Conservation (phyloP, 257 asterid species). For the Anisodus acutangulus region DNA sequence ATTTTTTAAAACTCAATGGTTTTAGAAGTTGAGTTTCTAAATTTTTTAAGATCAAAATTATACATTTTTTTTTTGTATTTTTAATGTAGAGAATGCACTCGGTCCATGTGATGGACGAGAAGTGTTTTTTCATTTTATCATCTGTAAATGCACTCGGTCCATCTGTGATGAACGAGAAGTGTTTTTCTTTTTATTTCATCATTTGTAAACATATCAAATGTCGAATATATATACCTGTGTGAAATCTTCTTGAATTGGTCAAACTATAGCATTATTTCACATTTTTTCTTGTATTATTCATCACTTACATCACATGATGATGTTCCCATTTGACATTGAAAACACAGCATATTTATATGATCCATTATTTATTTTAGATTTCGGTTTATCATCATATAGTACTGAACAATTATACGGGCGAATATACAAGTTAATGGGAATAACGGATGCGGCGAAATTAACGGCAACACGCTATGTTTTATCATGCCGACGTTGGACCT, state of each 20-base stretch:
- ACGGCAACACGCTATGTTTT: slow-evolving; percentile 6
- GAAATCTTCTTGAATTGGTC: slow-evolving; percentile 15
- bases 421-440: not conserved
- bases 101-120: slow-evolving; percentile 19
- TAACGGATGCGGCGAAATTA: slow-evolving; percentile 9
- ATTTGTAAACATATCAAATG: not conserved
- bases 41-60: not conserved
- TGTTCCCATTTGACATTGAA: not conserved
- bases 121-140: slow-evolving; percentile 5
- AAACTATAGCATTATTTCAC: not conserved
- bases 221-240: not conserved
- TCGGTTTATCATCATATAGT: not conserved
- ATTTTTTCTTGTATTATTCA: not conserved
- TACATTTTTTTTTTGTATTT: not conserved
- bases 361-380: not conserved
- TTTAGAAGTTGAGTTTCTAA: slow-evolving; percentile 10
- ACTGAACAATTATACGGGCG: not conserved
- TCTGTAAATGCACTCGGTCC: not conserved
- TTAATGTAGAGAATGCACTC: slow-evolving; percentile 17
- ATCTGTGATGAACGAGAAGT: not conserved
- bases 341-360: not conserved
- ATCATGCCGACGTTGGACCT: not conserved
- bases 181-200: not conserved
- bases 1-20: slow-evolving; percentile 17
- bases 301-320: not conserved